phyloP scores from a whole-genome alignment of 257 asterid species.

The Scutellaria baicalensis region DNA sequence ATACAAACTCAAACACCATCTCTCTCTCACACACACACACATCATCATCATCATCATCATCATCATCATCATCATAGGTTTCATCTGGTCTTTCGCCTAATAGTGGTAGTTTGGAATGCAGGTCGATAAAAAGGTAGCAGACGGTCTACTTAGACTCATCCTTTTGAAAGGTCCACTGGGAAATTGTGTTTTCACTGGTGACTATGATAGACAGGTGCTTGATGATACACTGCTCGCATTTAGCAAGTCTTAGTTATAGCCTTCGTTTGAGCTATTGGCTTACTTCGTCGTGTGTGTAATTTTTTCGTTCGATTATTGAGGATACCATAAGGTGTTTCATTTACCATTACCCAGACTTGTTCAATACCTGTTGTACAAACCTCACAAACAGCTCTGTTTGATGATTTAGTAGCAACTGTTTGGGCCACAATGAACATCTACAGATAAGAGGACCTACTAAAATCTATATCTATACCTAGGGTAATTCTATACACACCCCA shows the following conservation, averaged over 20 bases:
- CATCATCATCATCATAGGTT: background rate
- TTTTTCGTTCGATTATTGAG: background rate
- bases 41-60: too few relatives aligned
- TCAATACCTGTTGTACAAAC: background rate
- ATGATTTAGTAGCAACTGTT: background rate
- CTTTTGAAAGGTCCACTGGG: slow-evolving; percentile 93
- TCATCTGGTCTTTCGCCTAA: background rate
- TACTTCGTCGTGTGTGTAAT: background rate
- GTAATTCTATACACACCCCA: too few relatives aligned
- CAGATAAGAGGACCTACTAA: too few relatives aligned
- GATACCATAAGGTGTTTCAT: slow-evolving; percentile 8
- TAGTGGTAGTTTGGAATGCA: slow-evolving; percentile 17
- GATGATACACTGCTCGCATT: slow-evolving; percentile 71
- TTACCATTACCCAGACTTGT: background rate
- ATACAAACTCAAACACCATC: background rate
- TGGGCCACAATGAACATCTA: too few relatives aligned
- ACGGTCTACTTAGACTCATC: slow-evolving; percentile 82
- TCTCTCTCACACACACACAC: background rate
- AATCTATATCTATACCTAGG: too few relatives aligned
- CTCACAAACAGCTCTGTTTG: background rate
- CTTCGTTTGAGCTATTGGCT: background rate
- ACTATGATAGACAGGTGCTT: slow-evolving; percentile 68
- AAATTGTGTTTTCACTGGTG: slow-evolving; percentile 84
- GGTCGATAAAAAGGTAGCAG: slow-evolving; percentile 98
- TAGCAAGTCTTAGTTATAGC: slow-evolving; percentile 43